Conservation (phyloP, 495 filamentous ascomycete genomes). For the Glonium stellatum region DNA sequence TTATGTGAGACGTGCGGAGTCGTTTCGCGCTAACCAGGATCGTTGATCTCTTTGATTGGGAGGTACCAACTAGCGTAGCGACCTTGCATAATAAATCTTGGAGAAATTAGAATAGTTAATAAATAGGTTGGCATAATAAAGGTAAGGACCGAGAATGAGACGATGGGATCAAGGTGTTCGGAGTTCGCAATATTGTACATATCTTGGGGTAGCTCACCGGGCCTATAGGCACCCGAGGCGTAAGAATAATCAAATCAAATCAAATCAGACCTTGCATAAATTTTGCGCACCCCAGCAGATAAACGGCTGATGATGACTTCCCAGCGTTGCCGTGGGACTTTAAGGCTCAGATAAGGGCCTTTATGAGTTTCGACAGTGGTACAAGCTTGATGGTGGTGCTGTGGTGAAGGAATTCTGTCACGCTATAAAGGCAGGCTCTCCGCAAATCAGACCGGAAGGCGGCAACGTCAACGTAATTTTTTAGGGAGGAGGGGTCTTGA, state of each 20-base stretch:
- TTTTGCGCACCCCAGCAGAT: background rate
- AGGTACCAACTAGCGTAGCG: background rate
- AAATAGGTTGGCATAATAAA: too few relatives aligned
- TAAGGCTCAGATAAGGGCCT: background rate
- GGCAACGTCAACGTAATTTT: background rate
- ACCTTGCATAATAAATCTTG: too few relatives aligned
- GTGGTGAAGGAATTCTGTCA: background rate
- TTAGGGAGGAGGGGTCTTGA: background rate
- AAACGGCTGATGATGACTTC: background rate
- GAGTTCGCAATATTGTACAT: too few relatives aligned
- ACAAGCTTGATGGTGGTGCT: background rate
- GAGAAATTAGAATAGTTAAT: too few relatives aligned
- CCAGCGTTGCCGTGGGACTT: background rate
- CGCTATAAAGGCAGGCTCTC: background rate
- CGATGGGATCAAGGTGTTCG: too few relatives aligned
- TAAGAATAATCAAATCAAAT: too few relatives aligned
- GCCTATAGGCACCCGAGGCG: too few relatives aligned
- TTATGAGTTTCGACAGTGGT: background rate
- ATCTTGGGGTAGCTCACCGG: too few relatives aligned
- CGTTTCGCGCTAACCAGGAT: background rate
- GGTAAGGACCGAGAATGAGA: too few relatives aligned
- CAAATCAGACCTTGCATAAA: too few relatives aligned
- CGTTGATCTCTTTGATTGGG: constrained; percentile 1
- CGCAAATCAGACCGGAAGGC: background rate
- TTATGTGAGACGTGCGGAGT: background rate